Conservation (phyloP, 495 filamentous ascomycete genomes). For the Diplogelasinospora grovesii region DNA sequence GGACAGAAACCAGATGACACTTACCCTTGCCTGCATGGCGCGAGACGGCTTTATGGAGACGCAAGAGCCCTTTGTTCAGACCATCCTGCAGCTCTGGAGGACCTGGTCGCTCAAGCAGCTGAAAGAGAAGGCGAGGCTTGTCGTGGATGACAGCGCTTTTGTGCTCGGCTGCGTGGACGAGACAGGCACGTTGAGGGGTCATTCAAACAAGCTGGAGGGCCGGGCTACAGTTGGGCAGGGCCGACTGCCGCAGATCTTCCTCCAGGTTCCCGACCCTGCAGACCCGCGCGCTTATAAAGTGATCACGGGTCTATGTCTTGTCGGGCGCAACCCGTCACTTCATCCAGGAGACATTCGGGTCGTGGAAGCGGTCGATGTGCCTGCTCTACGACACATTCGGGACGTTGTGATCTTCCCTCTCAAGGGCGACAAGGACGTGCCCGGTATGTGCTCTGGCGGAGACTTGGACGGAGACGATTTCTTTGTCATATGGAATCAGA, state of each 20-base stretch:
- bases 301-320: conserved; percentile 70
- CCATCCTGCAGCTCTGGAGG: conserved; percentile 67
- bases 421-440: conserved; percentile 74
- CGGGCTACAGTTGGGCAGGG: conserved; percentile 30
- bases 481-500: conserved; percentile 84
- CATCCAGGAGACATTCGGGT: conserved; percentile 91
- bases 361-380: conserved; percentile 74
- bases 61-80: conserved; percentile 74
- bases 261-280: conserved; percentile 60
- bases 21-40: conserved; percentile 68
- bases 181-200: conserved; percentile 64
- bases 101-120: conserved; percentile 77
- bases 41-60: conserved; percentile 68
- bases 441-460: conserved; percentile 93
- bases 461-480: conserved; percentile 97
- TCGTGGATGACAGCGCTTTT: conserved; percentile 75
- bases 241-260: conserved; percentile 76
- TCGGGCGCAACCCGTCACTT: conserved; percentile 89
- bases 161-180: conserved; percentile 89
- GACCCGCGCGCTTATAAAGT: conserved; percentile 49
- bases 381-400: conserved; percentile 62
- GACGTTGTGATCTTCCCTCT: conserved; percentile 85
- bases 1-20: conserved; percentile 80
- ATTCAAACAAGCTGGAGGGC: conserved; percentile 27
- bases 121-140: conserved; percentile 87